Evolutionary conservation across 495 filamentous ascomycete genomes (phyloP).

Genomic region (Tricharina praecox): DNA sequence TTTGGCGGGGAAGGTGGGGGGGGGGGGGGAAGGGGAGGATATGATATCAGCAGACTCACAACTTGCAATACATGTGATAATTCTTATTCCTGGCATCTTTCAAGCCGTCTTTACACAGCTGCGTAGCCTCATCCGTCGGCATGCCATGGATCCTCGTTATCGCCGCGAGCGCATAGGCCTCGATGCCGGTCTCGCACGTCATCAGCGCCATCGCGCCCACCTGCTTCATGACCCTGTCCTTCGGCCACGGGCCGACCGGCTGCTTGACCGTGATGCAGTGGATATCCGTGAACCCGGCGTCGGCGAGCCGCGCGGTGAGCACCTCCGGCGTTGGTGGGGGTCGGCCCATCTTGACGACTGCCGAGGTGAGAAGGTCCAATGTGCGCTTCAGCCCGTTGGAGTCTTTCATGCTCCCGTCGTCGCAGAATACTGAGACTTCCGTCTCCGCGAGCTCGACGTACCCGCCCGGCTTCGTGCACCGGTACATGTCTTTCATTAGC

Average conservation of each 20-base stretch:
- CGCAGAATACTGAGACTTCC: not conserved
- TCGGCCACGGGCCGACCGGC: not conserved
- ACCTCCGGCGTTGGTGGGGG: not conserved
- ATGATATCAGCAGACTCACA: no score
- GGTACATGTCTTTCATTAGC: slow-evolving; percentile 22
- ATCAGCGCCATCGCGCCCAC: not conserved
- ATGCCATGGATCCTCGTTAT: not conserved
- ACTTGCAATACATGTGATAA: no score
- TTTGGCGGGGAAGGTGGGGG: no score
- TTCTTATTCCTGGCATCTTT: no score
- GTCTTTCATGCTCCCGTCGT: not conserved
- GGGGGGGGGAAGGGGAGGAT: no score
- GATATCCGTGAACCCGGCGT: not conserved
- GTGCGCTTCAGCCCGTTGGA: not conserved
- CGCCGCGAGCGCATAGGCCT: not conserved
- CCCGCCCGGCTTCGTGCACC: slow-evolving; percentile 17
- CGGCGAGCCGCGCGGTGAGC: not conserved
- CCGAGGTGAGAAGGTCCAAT: not conserved
- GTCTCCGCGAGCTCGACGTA: slow-evolving; percentile 18
- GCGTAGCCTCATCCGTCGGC: no score
- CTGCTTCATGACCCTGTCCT: not conserved
- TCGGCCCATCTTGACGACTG: not conserved
- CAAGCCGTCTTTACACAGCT: no score
- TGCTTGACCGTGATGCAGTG: not conserved
- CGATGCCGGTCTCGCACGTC: not conserved